Evolutionary conservation across 257 asterid genomes (phyloP).

Genomic region (Nicotiana paniculata): DNA sequence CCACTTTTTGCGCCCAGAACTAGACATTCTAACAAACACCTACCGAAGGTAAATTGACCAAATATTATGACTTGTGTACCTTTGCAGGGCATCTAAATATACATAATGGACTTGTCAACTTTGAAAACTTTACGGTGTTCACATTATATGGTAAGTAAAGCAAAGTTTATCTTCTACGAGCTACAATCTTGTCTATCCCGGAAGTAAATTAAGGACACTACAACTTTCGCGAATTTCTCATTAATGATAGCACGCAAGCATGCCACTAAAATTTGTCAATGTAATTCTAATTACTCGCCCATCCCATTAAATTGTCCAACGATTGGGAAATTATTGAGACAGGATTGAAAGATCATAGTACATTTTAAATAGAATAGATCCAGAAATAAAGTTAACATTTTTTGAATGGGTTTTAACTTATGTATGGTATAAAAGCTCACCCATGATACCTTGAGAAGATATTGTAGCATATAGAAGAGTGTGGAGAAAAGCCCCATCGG

Average conservation of each 20-base stretch:
- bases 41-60: not conserved
- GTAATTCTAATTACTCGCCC: not conserved
- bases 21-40: not conserved
- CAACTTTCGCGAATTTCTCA: not conserved
- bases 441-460: not conserved
- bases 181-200: not conserved
- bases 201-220: not conserved
- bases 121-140: not conserved
- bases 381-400: not conserved
- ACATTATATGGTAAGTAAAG: not conserved
- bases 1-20: not conserved
- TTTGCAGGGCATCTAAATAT: not conserved
- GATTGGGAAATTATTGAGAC: not conserved
- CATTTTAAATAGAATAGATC: not conserved
- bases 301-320: not conserved
- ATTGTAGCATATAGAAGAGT: not conserved
- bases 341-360: not conserved
- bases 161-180: not conserved
- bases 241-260: not conserved
- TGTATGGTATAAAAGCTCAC: not conserved
- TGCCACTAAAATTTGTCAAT: not conserved
- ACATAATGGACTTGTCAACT: not conserved
- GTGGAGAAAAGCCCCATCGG: not conserved
- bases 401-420: not conserved
- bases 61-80: not conserved